phyloP scores from a whole-genome alignment of 345 rosid genomes.

The Ailanthus altissimus region DNA sequence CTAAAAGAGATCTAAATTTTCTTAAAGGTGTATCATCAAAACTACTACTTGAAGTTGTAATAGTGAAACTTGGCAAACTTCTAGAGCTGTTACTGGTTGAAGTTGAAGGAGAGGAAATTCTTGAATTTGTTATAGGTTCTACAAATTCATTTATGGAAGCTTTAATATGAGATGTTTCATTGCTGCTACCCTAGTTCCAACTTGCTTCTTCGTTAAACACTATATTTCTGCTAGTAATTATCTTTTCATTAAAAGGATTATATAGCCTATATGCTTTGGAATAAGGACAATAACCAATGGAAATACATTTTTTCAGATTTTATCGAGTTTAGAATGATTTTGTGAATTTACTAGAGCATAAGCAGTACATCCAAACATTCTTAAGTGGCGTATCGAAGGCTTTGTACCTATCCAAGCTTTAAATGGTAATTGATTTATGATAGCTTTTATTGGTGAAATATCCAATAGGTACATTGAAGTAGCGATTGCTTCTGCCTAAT shows the following conservation, averaged over 20 bases:
- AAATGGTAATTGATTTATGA: not conserved
- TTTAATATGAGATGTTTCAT: not conserved
- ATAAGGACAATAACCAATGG: not conserved
- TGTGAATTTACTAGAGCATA: not conserved
- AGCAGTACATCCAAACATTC: not conserved
- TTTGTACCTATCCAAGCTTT: not conserved
- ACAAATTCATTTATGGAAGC: not conserved
- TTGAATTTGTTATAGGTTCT: not conserved
- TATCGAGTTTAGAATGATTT: too few species aligned
- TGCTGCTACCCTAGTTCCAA: not conserved
- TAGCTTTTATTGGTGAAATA: not conserved
- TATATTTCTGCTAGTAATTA: not conserved
- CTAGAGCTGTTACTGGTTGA: too few species aligned
- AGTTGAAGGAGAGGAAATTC: not conserved
- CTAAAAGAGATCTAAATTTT: not conserved
- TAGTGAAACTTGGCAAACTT: too few species aligned
- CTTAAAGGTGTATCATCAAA: not conserved
- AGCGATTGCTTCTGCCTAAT: not conserved
- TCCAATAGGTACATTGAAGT: not conserved
- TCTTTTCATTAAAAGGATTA: not conserved
- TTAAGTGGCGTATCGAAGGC: not conserved
- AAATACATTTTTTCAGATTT: not conserved
- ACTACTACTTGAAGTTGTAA: too few species aligned
- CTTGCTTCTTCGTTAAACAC: not conserved
- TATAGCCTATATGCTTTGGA: not conserved